Conservation (phyloP, 495 filamentous ascomycete species). For the Neurospora sp. region DNA sequence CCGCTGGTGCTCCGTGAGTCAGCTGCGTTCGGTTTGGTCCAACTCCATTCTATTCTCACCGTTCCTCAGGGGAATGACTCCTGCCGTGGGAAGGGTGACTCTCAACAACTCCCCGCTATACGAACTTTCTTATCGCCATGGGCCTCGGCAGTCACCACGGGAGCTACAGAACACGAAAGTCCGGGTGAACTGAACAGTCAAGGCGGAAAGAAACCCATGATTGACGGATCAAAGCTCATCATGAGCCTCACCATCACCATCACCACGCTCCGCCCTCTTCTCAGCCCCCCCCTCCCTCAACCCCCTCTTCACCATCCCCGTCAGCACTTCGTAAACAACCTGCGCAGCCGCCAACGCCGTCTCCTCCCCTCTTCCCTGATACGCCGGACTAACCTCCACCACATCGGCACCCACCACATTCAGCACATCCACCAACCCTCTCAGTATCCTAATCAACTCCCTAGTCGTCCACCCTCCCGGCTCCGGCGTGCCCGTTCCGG, state of each 20-base stretch:
- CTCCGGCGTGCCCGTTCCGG: constrained; percentile 66
- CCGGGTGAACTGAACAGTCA: not conserved
- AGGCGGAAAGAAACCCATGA: not conserved
- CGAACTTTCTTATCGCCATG: not conserved
- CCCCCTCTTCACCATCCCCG: constrained; percentile 60
- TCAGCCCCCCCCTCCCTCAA: constrained; percentile 10
- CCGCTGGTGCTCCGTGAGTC: not conserved
- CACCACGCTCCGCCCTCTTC: constrained; percentile 5
- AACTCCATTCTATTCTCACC: not conserved
- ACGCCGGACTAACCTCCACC: constrained; percentile 79
- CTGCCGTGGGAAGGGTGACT: not conserved
- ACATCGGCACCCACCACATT: constrained; percentile 69
- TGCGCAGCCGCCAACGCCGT: constrained; percentile 79
- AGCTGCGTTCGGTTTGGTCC: not conserved
- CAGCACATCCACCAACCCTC: constrained; percentile 52
- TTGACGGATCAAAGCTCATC: constrained; percentile 25
- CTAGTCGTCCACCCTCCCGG: constrained; percentile 65
- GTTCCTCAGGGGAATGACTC: not conserved
- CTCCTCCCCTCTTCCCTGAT: constrained; percentile 74
- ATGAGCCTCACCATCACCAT: constrained; percentile 1
- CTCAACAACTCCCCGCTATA: not conserved
- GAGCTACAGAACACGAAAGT: not conserved
- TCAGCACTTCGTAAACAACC: constrained; percentile 73
- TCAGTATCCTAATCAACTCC: constrained; percentile 59
- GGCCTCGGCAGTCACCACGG: not conserved